Base-by-base conservation (phyloP, 2,329 filamentous ascomycete species). In the Aspergillus ibericus region DNA sequence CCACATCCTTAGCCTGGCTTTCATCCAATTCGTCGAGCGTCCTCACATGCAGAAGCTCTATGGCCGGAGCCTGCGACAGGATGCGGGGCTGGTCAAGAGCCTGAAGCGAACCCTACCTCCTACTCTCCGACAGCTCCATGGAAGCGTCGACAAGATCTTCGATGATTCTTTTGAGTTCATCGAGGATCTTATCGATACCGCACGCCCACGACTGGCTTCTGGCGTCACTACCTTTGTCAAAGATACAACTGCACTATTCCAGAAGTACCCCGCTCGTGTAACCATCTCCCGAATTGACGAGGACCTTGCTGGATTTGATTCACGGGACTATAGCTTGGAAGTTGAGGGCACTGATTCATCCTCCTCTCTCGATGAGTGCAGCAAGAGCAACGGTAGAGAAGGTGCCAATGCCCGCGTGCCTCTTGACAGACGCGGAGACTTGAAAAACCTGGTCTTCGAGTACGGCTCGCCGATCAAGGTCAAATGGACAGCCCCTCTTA, bases 1-100 rank as follows among this genome's bases (percentile, higher is more conserved):
- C 64, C 95, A 99, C 71, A 85, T 93, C 32, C 81, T 97, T 51
- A 95, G 90, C 1, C 81, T 98, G 32, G 87, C 82, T 29, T 97
- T 97, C 78, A 91, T 99, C 55, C 91, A 96, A 59, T 90, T 93
- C 65, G 90, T 99, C 9, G 95, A 99, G 77, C 88, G 93, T 60
- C 95, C 93, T 13, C 95, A 99, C 75, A 98, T 99, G 93, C 91
- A 96, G 74, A 98, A 96, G 81, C 85, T 98, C 16, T 99, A 99
- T 70, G 93, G 95, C 42, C 83, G 88, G 67, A 88, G 87, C 66
- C 81, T 99, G 47, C 88, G 95, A 59, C 82, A 89, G 63, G 92
- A 96, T 73, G 95, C 95, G 10, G 95, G 95, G 51, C 82, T 99
- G 38, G 93, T 93, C 59, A 96, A 93, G 78, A 97, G 91, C 69